These are phyloP conservation scores for Dimocarpus longan DNA, from an alignment of 345 rosid species.

Conservation along the genomic window DNA sequence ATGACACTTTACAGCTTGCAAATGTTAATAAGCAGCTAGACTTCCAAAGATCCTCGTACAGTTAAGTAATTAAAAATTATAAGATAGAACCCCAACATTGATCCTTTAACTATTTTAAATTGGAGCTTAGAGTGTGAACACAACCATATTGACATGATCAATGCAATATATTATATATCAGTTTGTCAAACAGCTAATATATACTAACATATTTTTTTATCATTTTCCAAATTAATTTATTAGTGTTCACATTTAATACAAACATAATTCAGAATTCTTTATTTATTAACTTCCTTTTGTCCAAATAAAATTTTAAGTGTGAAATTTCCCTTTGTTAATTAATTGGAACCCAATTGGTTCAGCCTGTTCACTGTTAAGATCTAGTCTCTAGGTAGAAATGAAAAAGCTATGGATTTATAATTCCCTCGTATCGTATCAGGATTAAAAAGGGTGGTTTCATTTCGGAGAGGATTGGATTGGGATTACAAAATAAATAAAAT, in stretches of 20 bases:
- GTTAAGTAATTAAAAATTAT: background rate
- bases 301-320: too few species aligned
- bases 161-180: background rate
- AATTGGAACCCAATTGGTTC: background rate
- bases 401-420: background rate
- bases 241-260: background rate
- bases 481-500: background rate
- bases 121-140: background rate
- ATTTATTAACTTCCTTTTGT: background rate
- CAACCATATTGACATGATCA: background rate
- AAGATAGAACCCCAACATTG: background rate
- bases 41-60: conserved; percentile 3
- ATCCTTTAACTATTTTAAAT: background rate
- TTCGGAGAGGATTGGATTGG: background rate
- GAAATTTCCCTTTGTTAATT: too few species aligned
- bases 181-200: background rate
- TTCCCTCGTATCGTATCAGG: background rate
- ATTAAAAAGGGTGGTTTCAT: background rate
- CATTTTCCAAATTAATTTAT: background rate
- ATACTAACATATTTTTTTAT: background rate
- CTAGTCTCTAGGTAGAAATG: background rate
- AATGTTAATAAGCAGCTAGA: background rate
- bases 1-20: conserved; percentile 18
- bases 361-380: background rate
- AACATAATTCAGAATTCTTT: too few species aligned